Base-by-base conservation (phyloP, 208 protist genomes). In the Crithidia thermophila region DNA sequence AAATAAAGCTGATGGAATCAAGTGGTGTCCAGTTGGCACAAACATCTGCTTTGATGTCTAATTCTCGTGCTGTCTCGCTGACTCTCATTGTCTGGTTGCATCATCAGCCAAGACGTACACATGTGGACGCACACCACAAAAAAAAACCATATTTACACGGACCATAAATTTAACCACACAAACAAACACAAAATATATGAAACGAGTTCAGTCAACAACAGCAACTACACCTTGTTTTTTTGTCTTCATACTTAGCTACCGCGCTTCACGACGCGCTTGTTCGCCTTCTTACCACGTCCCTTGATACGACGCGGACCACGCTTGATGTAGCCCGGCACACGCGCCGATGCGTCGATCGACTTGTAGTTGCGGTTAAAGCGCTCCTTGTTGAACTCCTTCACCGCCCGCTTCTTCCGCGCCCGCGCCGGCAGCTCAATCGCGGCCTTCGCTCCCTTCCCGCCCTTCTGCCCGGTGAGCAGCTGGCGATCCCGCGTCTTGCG, bases 341-440 rank as follows among this genome's bases (percentile, higher is more conserved):
- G 75, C 39, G 86, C 88, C 9, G 79, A 82, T 6, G 85, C 71
- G 69, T 94, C 86, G 34, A 90, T 58, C 27, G 77, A 74, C 73
- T 94, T 93, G 75, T 94, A 90, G 77, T 96, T 96, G 30, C 83
- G 79, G 71, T 96, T 91, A 65, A 85, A 91, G 47, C 88, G 81
- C 25, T 58, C 60, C 52, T 81, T 74, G 58, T 96, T 96, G 69
- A 93, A 88, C 47, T 53, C 76, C 77, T 94, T 90, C 31, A 78
- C 62, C 18, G 67, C 50, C 2, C 73, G 61, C 67, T 81, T 83
- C 81, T 94, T 94, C 14, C 82, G 79, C 10, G 87, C 85, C 2
- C 85, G 79, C 30, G 81, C 61, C 5, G 87, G 80, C 45, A 90
- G 51, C 52, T 94, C 83, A 37, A 69, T 60, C 57, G 37, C 43